phyloP scores from a whole-genome alignment of 306 rosid genomes.

The Lupinus albus region DNA sequence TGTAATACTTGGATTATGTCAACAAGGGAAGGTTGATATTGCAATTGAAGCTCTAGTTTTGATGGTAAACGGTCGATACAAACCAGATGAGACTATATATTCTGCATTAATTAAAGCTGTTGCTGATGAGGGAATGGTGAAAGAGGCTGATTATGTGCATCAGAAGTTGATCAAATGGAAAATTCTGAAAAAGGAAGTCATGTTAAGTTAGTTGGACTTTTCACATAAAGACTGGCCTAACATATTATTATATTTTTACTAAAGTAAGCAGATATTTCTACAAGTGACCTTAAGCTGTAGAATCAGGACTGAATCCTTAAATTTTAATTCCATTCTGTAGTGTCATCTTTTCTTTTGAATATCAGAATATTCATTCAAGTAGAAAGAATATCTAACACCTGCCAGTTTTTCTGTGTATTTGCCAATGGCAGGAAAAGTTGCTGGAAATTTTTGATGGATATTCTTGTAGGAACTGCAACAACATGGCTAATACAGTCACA shows the following conservation, averaged over 20 bases:
- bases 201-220: constrained; percentile 41
- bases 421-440: constrained; percentile 37
- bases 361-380: too few relatives aligned
- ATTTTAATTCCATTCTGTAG: constrained; percentile 14
- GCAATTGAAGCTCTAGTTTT: constrained; percentile 74
- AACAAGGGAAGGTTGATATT: constrained; percentile 57
- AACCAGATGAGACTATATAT: constrained; percentile 60
- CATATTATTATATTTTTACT: constrained; percentile 17
- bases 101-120: constrained; percentile 59
- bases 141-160: constrained; percentile 74
- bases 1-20: constrained; percentile 72
- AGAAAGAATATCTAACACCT: constrained; percentile 2
- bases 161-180: constrained; percentile 62
- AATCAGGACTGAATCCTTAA: neutral
- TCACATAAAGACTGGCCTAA: constrained; percentile 40
- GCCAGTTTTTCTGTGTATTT: constrained; percentile 30
- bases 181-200: constrained; percentile 49
- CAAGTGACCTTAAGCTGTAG: constrained; percentile 21
- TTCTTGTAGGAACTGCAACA: neutral
- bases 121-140: constrained; percentile 71
- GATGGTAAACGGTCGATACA: constrained; percentile 65
- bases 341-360: neutral
- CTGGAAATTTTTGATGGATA: constrained; percentile 19
- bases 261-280: neutral
- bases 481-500: constrained; percentile 2